phyloP scores from a whole-genome alignment of 2,329 filamentous ascomycete species.

The Trichoderma pleuroti region DNA sequence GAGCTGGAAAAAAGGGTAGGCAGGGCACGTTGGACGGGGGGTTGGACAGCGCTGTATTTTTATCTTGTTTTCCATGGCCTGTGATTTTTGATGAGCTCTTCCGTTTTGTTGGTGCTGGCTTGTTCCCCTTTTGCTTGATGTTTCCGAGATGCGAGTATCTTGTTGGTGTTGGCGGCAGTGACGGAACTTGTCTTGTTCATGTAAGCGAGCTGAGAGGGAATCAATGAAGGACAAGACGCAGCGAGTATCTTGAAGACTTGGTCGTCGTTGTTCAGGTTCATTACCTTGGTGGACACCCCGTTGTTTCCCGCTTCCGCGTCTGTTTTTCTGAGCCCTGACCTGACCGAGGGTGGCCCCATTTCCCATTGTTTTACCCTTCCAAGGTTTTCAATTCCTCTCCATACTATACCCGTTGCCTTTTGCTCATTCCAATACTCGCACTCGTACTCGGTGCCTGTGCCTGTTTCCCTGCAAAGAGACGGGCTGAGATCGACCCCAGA shows the following conservation, averaged over 20 bases:
- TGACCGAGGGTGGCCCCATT: conserved; percentile 6
- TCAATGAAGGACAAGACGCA: background rate
- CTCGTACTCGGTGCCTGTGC: background rate
- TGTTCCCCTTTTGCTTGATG: background rate
- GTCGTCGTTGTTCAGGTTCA: background rate
- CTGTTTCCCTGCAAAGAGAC: background rate
- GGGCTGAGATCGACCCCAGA: background rate
- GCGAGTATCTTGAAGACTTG: background rate
- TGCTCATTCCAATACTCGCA: background rate
- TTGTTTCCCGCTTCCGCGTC: background rate
- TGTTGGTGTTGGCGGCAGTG: background rate
- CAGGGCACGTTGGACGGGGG: conserved; percentile 8
- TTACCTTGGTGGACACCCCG: conserved; percentile 1
- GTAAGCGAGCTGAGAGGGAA: background rate
- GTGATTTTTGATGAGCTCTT: background rate
- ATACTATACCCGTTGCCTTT: background rate
- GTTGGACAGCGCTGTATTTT: background rate
- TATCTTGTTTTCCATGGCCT: background rate
- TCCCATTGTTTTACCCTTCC: background rate
- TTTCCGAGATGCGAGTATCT: background rate
- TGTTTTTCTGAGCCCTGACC: conserved; percentile 3
- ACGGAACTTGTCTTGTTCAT: background rate
- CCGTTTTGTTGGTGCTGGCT: background rate
- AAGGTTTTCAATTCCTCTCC: background rate
- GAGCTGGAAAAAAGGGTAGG: background rate